A percentile compares a stretch with the other conserved stretches of the same genome.
Conservation (phyloP, 345 rosid species). For the Syzygium jambos region DNA sequence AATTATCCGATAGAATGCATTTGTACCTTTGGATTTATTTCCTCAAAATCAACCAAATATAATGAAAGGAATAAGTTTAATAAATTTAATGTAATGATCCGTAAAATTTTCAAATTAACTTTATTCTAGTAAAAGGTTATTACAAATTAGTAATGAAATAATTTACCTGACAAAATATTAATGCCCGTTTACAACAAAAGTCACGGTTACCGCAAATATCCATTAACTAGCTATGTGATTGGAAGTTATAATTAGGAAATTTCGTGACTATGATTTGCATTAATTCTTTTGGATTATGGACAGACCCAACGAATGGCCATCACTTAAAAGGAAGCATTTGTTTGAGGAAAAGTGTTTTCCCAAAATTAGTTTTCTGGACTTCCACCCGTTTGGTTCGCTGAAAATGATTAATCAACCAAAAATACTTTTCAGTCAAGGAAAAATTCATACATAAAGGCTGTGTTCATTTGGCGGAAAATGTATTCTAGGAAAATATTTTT, state of each 20-base stretch:
- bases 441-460: too few species aligned
- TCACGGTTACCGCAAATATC: rapidly evolving
- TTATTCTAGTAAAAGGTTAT: background rate
- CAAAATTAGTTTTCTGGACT: too few species aligned
- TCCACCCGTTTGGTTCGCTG: too few species aligned
- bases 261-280: background rate
- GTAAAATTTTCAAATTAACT: background rate
- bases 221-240: background rate
- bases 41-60: background rate
- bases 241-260: background rate
- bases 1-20: background rate
- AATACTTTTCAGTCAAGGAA: too few species aligned
- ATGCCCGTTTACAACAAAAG: background rate
- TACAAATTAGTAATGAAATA: background rate
- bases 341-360: too few species aligned
- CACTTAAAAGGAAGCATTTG: background rate
- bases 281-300: background rate
- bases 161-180: background rate
- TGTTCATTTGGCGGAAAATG: too few species aligned
- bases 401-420: too few species aligned
- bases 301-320: background rate
- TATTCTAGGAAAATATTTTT: too few species aligned
- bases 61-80: background rate
- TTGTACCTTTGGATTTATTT: background rate
- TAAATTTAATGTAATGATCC: background rate